Evolutionary conservation across 164 flowering plant species (phyloP).

Genomic region (Echeveria elegans): DNA sequence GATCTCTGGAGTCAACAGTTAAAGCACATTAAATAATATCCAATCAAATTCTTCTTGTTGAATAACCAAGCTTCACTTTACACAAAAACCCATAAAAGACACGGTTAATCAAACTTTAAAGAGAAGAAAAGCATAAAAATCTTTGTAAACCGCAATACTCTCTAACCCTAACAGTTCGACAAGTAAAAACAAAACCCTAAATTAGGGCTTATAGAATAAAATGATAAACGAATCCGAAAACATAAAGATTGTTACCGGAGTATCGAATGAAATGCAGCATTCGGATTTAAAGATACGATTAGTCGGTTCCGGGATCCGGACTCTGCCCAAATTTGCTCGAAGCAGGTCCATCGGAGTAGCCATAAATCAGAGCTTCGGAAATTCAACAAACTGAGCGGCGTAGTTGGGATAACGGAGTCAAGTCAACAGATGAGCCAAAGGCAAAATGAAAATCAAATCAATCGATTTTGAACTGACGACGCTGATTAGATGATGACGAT

Average conservation of each 20-base stretch:
- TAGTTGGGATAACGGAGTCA: neutral
- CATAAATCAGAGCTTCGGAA: neutral
- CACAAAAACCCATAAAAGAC: no score
- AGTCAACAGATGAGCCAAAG: neutral
- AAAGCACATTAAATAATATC: no score
- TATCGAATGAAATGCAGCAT: conserved; percentile 85
- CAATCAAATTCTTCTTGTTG: no score
- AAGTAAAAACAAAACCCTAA: neutral
- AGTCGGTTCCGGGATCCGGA: conserved; percentile 94
- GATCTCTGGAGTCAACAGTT: conserved; percentile 24
- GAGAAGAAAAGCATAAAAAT: no score
- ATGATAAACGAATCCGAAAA: neutral
- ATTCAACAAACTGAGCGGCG: neutral
- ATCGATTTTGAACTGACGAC: neutral
- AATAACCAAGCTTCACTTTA: no score
- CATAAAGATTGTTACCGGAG: conserved; percentile 49
- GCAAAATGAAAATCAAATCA: neutral
- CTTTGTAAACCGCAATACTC: no score
- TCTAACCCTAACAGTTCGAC: no score
- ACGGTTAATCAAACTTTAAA: no score
- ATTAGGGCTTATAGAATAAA: neutral
- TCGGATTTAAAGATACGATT: conserved; percentile 94
- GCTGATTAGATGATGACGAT: no score
- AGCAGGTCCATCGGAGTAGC: conserved; percentile 62
- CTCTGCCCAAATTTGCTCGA: conserved; percentile 66